phyloP scores from a whole-genome alignment of 495 filamentous ascomycete genomes.

The Podospora bellae-mahoneyi region DNA sequence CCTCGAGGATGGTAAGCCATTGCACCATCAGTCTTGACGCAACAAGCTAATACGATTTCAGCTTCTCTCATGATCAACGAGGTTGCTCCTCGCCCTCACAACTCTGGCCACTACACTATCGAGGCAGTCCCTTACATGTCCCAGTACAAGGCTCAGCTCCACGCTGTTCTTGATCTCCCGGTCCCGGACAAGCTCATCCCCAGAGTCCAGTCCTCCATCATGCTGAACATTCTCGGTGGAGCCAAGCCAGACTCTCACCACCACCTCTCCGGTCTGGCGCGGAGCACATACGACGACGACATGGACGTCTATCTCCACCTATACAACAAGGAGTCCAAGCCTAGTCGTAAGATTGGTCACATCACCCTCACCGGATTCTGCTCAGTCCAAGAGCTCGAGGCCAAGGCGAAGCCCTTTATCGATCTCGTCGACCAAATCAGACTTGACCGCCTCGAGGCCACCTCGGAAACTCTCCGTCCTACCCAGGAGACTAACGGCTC shows the following conservation, averaged over 20 bases:
- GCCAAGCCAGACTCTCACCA: slow-evolving; percentile 65
- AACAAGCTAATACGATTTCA: slow-evolving; percentile 21
- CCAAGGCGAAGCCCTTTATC: slow-evolving; percentile 64
- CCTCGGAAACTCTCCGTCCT: slow-evolving; percentile 28
- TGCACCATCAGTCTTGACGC: background rate
- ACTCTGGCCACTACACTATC: slow-evolving; percentile 96
- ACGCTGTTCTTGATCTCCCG: slow-evolving; percentile 77
- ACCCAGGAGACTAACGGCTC: slow-evolving; percentile 18
- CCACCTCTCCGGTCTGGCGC: slow-evolving; percentile 59
- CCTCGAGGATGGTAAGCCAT: slow-evolving; percentile 62
- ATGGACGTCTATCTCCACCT: slow-evolving; percentile 64
- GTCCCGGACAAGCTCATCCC: slow-evolving; percentile 61
- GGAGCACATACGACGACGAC: slow-evolving; percentile 52
- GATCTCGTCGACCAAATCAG: slow-evolving; percentile 62
- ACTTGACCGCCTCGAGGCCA: slow-evolving; percentile 46
- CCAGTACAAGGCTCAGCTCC: slow-evolving; percentile 87
- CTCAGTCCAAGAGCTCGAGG: slow-evolving; percentile 69
- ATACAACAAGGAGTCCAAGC: slow-evolving; percentile 86
- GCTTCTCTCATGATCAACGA: slow-evolving; percentile 76
- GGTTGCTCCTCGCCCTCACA: slow-evolving; percentile 92
- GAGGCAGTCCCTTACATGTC: slow-evolving; percentile 82
- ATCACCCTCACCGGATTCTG: slow-evolving; percentile 67
- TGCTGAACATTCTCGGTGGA: slow-evolving; percentile 96
- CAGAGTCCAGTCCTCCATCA: slow-evolving; percentile 64
- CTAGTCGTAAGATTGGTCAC: slow-evolving; percentile 92